Evolutionary conservation across 495 filamentous ascomycete species (phyloP).

Genomic region (Aspergillus affinis): DNA sequence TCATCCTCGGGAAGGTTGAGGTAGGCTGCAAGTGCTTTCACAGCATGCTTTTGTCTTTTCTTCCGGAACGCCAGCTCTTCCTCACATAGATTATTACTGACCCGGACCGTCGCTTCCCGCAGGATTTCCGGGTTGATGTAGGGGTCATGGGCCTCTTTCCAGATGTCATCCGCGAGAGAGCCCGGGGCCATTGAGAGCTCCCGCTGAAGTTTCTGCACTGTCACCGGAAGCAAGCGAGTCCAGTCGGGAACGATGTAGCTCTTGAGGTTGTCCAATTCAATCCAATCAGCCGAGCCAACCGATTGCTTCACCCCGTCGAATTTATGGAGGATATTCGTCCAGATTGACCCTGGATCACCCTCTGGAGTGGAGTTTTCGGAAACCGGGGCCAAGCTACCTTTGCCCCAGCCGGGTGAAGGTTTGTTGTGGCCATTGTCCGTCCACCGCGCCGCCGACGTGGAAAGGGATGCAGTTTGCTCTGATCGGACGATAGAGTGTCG

Average conservation of each 20-base stretch:
- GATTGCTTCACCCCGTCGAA: slow-evolving; percentile 52
- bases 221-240: slow-evolving; percentile 72
- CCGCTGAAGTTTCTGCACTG: slow-evolving; percentile 77
- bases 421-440: slow-evolving; percentile 15
- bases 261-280: slow-evolving; percentile 62
- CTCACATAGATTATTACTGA: slow-evolving; percentile 77
- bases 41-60: slow-evolving; percentile 62
- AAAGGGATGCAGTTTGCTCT: slow-evolving; percentile 27
- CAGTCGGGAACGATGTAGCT: slow-evolving; percentile 77
- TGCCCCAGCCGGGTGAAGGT: slow-evolving; percentile 1
- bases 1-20: slow-evolving; percentile 73
- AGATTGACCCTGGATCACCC: slow-evolving; percentile 47
- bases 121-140: slow-evolving; percentile 81
- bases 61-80: slow-evolving; percentile 74
- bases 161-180: slow-evolving; percentile 87
- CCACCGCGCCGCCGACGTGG: slow-evolving; percentile 19
- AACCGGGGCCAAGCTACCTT: neutral
- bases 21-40: slow-evolving; percentile 74
- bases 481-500: slow-evolving; percentile 19
- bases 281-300: slow-evolving; percentile 59
- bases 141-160: slow-evolving; percentile 84
- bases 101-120: slow-evolving; percentile 73
- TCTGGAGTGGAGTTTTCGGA: slow-evolving; percentile 11
- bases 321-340: slow-evolving; percentile 57
- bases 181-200: slow-evolving; percentile 85